phyloP scores from a whole-genome alignment of 805 yeast genomes.

The Teunomyces pallodes region DNA sequence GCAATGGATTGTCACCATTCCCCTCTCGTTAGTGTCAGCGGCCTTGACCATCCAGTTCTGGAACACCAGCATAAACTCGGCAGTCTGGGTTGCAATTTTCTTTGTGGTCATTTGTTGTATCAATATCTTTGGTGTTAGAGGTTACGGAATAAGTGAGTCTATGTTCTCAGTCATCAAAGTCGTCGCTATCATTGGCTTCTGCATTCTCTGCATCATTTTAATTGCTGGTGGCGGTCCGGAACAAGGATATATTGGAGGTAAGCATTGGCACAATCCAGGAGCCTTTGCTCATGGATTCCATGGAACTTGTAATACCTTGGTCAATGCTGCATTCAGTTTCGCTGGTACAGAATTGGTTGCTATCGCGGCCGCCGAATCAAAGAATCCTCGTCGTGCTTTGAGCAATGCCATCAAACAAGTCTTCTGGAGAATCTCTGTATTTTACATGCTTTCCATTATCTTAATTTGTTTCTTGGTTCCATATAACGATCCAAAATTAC shows the following conservation, averaged over 20 bases:
- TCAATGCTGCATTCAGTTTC: slow-evolving; percentile 57
- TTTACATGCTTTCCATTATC: slow-evolving; percentile 47
- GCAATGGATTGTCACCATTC: slow-evolving; percentile 12
- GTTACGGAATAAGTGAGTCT: slow-evolving; percentile 28
- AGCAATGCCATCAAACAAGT: slow-evolving; percentile 55
- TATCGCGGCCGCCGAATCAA: slow-evolving; percentile 55
- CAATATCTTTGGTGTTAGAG: slow-evolving; percentile 26
- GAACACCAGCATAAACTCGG: slow-evolving; percentile 19
- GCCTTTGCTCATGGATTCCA: slow-evolving; percentile 53
- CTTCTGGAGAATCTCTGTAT: slow-evolving; percentile 49
- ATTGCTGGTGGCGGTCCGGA: slow-evolving; percentile 42
- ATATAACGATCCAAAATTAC: slow-evolving; percentile 30
- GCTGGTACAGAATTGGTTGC: slow-evolving; percentile 62
- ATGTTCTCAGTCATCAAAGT: slow-evolving; percentile 25
- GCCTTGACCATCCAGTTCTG: slow-evolving; percentile 23
- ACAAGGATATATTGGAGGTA: slow-evolving; percentile 48
- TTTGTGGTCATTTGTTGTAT: slow-evolving; percentile 20
- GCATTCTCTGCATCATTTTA: slow-evolving; percentile 31
- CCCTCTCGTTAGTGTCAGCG: slow-evolving; percentile 11
- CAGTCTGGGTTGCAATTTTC: slow-evolving; percentile 26
- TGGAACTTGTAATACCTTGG: slow-evolving; percentile 52
- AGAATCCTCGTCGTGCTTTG: slow-evolving; percentile 52
- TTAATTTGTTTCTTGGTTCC: slow-evolving; percentile 57
- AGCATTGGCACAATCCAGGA: slow-evolving; percentile 54
- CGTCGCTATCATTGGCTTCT: slow-evolving; percentile 25